Evolutionary conservation across 257 asterid species (phyloP).

Genomic region (Nicotiana obtusifolia): DNA sequence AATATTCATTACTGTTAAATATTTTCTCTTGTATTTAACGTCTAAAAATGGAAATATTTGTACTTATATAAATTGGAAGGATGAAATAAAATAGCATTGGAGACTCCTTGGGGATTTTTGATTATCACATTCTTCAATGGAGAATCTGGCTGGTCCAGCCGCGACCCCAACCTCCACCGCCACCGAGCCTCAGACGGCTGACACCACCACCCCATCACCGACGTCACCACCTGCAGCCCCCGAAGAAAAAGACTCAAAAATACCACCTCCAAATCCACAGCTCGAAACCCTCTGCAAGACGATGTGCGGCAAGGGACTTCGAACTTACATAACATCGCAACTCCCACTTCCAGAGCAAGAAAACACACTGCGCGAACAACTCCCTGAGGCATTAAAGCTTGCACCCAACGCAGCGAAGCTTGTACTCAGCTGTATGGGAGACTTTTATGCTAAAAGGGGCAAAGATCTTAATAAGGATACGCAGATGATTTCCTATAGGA

Average conservation of each 20-base stretch:
- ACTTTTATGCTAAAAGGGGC: not conserved
- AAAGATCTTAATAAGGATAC: not conserved
- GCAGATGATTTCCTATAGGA: slow-evolving; percentile 31
- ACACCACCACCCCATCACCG: not conserved
- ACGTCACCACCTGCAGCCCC: not conserved
- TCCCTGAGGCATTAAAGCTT: not conserved
- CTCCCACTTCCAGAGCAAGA: not conserved
- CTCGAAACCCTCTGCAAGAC: slow-evolving; percentile 5
- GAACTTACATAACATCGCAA: not conserved
- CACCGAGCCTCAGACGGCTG: too few relatives aligned
- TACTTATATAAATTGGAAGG: too few relatives aligned
- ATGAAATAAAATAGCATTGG: too few relatives aligned
- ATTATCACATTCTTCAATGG: too few relatives aligned
- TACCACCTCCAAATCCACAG: not conserved
- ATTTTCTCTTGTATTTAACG: too few relatives aligned
- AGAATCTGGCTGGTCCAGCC: too few relatives aligned
- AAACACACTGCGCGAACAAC: not conserved
- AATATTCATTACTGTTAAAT: too few relatives aligned
- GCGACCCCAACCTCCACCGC: too few relatives aligned
- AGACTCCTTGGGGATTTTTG: too few relatives aligned
- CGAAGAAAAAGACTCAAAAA: not conserved
- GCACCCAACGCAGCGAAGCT: not conserved
- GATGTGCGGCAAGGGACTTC: slow-evolving; percentile 3
- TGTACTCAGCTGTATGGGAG: not conserved
- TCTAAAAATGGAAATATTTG: too few relatives aligned